phyloP scores from a whole-genome alignment of 225 moss, liverwort and hornwort species.

The Climacium dendroides region DNA sequence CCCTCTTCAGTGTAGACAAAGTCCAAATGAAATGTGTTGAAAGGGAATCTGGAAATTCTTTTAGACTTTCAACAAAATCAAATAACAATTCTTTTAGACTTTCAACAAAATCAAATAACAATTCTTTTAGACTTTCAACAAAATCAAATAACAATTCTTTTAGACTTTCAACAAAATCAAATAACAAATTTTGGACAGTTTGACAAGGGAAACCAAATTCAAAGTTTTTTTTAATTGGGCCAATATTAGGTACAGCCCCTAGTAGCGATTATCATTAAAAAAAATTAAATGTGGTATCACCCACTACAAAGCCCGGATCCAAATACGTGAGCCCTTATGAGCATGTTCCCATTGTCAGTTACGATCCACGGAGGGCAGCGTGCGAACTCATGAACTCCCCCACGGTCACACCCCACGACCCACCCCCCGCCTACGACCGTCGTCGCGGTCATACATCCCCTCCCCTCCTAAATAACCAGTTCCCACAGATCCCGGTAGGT shows the following conservation, averaged over 20 bases:
- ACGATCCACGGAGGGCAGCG: not conserved
- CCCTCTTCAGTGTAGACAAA: too few species aligned
- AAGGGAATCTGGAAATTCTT: too few species aligned
- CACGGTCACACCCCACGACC: not conserved
- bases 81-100: too few species aligned
- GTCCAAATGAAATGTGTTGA: too few species aligned
- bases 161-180: too few species aligned
- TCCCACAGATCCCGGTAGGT: not conserved
- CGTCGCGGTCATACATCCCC: not conserved
- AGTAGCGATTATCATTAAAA: not conserved
- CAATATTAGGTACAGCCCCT: not conserved
- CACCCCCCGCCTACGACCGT: not conserved
- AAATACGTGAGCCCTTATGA: not conserved
- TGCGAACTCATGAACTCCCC: not conserved
- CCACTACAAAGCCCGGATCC: not conserved
- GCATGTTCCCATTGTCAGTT: not conserved
- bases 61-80: too few species aligned
- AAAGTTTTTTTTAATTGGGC: not conserved
- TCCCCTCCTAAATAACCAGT: not conserved
- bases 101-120: too few species aligned
- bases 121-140: too few species aligned
- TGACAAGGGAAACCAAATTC: not conserved
- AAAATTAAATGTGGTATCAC: not conserved
- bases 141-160: too few species aligned
- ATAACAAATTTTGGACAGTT: not conserved